A percentile compares a stretch with the other conserved stretches of the same genome.
phyloP scores from a whole-genome alignment of 139 green algal genomes.

The Volvox africanus region DNA sequence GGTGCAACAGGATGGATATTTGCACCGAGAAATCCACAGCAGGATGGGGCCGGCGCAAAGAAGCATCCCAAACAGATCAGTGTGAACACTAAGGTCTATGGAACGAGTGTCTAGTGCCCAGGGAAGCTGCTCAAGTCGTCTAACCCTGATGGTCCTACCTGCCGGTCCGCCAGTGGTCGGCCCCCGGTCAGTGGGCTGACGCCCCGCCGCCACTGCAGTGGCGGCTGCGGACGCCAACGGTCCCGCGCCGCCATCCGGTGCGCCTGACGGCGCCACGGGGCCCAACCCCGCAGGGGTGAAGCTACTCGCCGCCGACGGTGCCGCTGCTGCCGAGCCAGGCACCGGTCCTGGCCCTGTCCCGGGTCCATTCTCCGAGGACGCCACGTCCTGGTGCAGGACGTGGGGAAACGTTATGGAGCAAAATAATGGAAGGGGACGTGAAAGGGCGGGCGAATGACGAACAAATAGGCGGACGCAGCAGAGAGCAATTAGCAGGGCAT shows the following conservation, averaged over 20 bases:
- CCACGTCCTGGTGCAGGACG: conserved; percentile 3
- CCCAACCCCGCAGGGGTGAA: neutral
- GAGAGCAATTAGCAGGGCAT: too few species aligned
- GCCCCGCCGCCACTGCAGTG: neutral
- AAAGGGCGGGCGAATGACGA: too few species aligned
- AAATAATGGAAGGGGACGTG: too few species aligned
- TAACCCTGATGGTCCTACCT: neutral
- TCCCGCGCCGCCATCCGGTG: neutral
- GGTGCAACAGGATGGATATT: too few species aligned
- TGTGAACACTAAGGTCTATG: too few species aligned
- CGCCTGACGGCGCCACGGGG: neutral
- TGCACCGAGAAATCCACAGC: too few species aligned
- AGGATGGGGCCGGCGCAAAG: too few species aligned
- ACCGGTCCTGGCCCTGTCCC: neutral
- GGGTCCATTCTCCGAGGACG: neutral
- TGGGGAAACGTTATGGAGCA: too few species aligned
- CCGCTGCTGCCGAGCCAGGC: neutral
- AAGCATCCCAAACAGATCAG: too few species aligned
- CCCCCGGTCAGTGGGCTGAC: conserved; percentile 2
- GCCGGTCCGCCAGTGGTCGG: neutral
- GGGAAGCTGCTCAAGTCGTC: too few species aligned
- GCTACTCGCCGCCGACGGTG: neutral
- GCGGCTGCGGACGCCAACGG: neutral
- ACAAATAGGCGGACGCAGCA: too few species aligned
- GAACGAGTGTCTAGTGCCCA: too few species aligned